Percentiles rank a stretch among this genome's conserved stretches.
These are phyloP conservation scores for Blastobotrys elegans DNA, from an alignment of 1,139 yeast genomes.

Conservation along the genomic window DNA sequence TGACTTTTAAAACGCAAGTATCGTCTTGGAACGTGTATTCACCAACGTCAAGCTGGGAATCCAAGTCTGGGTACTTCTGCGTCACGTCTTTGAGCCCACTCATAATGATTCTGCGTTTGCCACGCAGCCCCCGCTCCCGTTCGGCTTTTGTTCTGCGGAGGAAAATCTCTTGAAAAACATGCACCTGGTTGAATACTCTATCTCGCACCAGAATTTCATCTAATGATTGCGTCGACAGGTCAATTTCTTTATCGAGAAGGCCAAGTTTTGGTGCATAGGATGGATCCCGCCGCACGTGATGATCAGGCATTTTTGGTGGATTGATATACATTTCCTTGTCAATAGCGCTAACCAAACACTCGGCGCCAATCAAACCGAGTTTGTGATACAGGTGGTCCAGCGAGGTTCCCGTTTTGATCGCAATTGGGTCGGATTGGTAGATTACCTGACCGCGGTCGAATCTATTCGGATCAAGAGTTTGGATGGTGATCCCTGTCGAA, in stretches of 20 bases:
- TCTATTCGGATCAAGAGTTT: conserved; percentile 79
- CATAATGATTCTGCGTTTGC: conserved; percentile 9
- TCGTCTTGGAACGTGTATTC: conserved; percentile 9
- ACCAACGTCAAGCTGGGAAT: conserved; percentile 4
- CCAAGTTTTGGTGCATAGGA: conserved; percentile 56
- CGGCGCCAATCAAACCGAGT: conserved; percentile 58
- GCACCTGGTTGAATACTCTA: conserved; percentile 58
- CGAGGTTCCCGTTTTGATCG: conserved; percentile 38
- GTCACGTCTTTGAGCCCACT: conserved; percentile 7
- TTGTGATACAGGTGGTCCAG: conserved; percentile 40
- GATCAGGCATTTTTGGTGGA: neutral
- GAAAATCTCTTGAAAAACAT: conserved; percentile 42
- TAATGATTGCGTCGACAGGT: conserved; percentile 43
- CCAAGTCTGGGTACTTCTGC: conserved; percentile 1
- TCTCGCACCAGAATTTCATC: conserved; percentile 41
- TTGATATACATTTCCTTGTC: conserved; percentile 34
- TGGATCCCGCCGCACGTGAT: neutral
- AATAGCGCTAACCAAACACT: conserved; percentile 47
- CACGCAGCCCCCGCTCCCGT: neutral
- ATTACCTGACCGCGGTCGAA: conserved; percentile 78
- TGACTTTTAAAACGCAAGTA: conserved; percentile 12
- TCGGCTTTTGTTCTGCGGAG: conserved; percentile 7
- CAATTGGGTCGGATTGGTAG: conserved; percentile 47
- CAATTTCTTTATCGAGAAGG: conserved; percentile 39
- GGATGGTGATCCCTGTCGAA: conserved; percentile 80